phyloP scores from a whole-genome alignment of 768 basidiomycete genomes.

The Pleurotus eryngii region DNA sequence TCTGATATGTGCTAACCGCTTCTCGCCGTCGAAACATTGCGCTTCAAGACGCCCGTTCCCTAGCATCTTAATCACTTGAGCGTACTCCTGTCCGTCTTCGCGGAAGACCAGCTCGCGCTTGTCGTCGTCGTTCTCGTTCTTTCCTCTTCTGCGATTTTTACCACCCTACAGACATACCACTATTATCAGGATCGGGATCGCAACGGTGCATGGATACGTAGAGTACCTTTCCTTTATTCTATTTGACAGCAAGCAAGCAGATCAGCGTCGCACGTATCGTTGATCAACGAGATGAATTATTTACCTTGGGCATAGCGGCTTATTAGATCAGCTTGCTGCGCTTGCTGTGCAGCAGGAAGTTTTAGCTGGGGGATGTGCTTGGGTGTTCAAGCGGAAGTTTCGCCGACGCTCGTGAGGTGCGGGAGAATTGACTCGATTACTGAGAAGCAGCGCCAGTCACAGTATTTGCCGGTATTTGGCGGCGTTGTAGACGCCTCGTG shows the following conservation, averaged over 20 bases:
- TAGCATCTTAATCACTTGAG: constrained; percentile 97
- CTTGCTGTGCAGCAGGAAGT: not conserved
- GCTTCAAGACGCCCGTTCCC: constrained; percentile 97
- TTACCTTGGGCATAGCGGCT: constrained; percentile 49
- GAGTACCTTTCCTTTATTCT: constrained; percentile 77
- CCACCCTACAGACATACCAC: constrained; percentile 65
- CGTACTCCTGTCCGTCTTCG: constrained; percentile 99
- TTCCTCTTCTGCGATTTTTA: constrained; percentile 98
- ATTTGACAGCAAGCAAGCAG: constrained; percentile 13
- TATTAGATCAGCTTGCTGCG: constrained; percentile 1
- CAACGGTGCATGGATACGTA: not conserved
- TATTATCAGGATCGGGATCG: not conserved
- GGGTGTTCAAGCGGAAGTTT: not conserved
- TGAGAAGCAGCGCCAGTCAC: not conserved
- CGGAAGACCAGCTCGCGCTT: constrained; percentile 98
- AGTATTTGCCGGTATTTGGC: not conserved
- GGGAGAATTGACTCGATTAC: constrained; percentile 2
- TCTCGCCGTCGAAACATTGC: constrained; percentile 97
- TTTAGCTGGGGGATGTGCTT: not conserved
- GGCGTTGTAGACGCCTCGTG: not conserved
- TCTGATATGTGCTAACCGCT: constrained; percentile 94
- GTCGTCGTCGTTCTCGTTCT: constrained; percentile 99
- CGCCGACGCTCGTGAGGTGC: constrained; percentile 1
- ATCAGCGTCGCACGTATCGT: constrained; percentile 9
- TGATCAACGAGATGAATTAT: constrained; percentile 13